phyloP scores from a whole-genome alignment of 768 basidiomycete species.

The Kwoniella dejecticola region DNA sequence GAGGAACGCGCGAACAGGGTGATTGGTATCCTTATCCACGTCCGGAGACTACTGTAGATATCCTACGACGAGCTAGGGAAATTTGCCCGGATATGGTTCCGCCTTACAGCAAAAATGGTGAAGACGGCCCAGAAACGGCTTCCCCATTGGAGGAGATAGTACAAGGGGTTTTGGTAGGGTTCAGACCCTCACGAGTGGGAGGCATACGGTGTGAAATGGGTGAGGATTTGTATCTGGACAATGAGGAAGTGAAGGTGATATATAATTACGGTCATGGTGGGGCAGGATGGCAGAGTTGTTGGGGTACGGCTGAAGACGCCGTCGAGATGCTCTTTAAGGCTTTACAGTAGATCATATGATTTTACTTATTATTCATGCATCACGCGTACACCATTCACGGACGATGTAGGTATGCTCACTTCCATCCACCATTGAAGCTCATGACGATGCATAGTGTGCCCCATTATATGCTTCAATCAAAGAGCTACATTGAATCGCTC shows the following conservation, averaged over 20 bases:
- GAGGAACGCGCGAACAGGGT: constrained; percentile 53
- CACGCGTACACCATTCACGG: too few species aligned
- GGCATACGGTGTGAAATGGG: constrained; percentile 46
- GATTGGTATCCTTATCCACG: constrained; percentile 53
- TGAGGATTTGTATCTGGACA: constrained; percentile 21
- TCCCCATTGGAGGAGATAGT: constrained; percentile 22
- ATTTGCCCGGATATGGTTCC: constrained; percentile 49
- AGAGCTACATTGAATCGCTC: too few species aligned
- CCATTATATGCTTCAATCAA: too few species aligned
- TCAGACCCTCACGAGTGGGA: constrained; percentile 49
- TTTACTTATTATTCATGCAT: not conserved
- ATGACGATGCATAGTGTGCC: too few species aligned
- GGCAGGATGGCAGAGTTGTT: constrained; percentile 56
- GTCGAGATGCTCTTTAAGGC: constrained; percentile 7
- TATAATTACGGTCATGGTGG: constrained; percentile 57
- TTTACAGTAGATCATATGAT: not conserved
- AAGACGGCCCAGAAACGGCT: not conserved
- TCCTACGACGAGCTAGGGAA: constrained; percentile 47
- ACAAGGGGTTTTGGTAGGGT: constrained; percentile 34
- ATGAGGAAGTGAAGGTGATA: constrained; percentile 27
- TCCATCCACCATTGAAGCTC: too few species aligned
- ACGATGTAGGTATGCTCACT: too few species aligned
- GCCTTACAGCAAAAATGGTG: constrained; percentile 6
- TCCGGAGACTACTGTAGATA: constrained; percentile 40
- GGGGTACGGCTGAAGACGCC: constrained; percentile 51